These are phyloP conservation scores for Starmerella bombicola DNA, from an alignment of 805 yeast genomes.

Conservation along the genomic window DNA sequence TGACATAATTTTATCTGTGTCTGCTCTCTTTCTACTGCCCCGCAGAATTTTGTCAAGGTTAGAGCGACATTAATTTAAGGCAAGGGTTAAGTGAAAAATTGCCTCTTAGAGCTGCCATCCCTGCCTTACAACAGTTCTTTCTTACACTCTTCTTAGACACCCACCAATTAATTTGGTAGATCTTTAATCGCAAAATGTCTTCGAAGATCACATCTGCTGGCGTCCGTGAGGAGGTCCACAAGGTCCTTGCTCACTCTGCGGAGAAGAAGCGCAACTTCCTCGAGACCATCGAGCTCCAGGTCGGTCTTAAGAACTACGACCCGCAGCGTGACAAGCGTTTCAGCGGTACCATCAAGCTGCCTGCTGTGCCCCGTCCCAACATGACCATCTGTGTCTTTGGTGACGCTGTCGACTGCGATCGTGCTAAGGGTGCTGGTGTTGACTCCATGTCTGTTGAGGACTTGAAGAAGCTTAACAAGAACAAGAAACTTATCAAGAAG, in stretches of 20 bases:
- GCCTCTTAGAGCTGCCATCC: no score
- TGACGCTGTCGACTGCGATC: conserved; percentile 99
- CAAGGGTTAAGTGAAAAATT: no score
- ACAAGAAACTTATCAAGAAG: conserved; percentile 99
- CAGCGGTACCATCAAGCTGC: conserved; percentile 98
- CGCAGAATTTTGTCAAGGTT: no score
- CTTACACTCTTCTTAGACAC: conserved; percentile 12
- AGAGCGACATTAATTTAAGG: no score
- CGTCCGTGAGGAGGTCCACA: conserved; percentile 93
- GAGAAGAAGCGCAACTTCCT: conserved; percentile 99
- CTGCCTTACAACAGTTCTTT: no score
- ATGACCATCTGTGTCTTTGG: conserved; percentile 99
- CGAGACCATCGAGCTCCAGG: conserved; percentile 99
- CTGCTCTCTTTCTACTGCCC: no score
- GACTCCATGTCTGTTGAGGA: conserved; percentile 99
- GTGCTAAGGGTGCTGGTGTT: conserved; percentile 98
- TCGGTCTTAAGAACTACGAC: conserved; percentile 99
- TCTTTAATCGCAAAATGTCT: conserved; percentile 25
- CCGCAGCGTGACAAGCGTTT: conserved; percentile 99
- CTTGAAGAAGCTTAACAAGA: conserved; percentile 99
- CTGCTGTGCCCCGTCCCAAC: conserved; percentile 99
- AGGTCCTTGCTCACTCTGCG: conserved; percentile 76
- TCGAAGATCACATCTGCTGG: conserved; percentile 75
- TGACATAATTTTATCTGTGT: no score
- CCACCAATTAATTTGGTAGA: conserved; percentile 26